These are phyloP conservation scores for Pythium rishiriense DNA, from an alignment of 352 stramenopile genomes.

Conservation along the genomic window DNA sequence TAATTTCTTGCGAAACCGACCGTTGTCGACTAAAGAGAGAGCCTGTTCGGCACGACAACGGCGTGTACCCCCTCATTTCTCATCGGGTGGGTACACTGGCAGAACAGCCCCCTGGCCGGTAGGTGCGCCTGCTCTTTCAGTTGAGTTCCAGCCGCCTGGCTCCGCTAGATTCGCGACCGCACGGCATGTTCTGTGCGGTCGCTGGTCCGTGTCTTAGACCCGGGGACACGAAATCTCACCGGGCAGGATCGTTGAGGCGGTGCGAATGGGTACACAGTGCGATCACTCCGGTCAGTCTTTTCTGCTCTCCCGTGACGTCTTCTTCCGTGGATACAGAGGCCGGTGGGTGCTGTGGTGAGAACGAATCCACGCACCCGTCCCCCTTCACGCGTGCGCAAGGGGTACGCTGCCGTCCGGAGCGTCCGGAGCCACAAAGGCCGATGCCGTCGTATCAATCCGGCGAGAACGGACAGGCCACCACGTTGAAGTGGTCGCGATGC, in stretches of 20 bases:
- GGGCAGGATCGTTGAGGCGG: too few relatives aligned
- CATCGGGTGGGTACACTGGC: background rate
- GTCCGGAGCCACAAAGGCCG: background rate
- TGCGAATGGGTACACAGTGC: too few relatives aligned
- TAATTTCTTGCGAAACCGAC: background rate
- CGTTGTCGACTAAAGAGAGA: background rate
- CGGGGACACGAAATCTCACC: too few relatives aligned
- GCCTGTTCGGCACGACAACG: background rate
- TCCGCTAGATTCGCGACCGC: background rate
- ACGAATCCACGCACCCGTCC: constrained; percentile 1
- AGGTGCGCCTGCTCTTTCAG: background rate
- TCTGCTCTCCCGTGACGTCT: background rate
- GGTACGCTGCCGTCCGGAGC: background rate
- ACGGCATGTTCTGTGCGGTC: too few relatives aligned
- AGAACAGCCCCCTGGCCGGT: background rate
- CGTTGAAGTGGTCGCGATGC: background rate
- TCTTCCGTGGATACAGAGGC: background rate
- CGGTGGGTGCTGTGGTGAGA: background rate
- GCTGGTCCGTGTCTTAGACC: too few relatives aligned
- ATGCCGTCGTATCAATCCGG: constrained; percentile 10
- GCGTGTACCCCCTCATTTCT: background rate
- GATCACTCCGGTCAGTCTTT: too few relatives aligned
- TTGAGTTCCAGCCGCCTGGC: too few relatives aligned
- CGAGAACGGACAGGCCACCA: background rate
- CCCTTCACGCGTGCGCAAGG: background rate